phyloP scores from a whole-genome alignment of 139 green algal genomes.

The Closterium sp. region DNA sequence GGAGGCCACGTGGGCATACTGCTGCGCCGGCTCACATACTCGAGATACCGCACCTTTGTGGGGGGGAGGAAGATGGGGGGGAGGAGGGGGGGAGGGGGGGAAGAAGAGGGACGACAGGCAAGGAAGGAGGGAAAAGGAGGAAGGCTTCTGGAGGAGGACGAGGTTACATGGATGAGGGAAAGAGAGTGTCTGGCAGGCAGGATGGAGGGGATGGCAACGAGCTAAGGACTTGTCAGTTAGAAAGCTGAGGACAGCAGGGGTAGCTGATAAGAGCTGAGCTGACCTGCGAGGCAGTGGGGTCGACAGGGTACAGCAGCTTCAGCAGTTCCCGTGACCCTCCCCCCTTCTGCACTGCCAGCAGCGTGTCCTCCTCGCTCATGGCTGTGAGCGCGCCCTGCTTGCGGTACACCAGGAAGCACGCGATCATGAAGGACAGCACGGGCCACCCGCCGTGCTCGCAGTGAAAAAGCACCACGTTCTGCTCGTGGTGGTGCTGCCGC shows the following conservation, averaged over 20 bases:
- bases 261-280: conserved; percentile 3
- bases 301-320: conserved; percentile 33
- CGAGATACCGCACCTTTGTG: conserved; percentile 26
- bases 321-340: conserved; percentile 21
- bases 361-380: conserved; percentile 17
- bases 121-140: no score
- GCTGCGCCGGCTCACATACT: conserved; percentile 26
- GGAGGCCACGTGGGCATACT: conserved; percentile 31
- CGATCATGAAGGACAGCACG: conserved; percentile 49
- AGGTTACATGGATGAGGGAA: no score
- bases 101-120: no score
- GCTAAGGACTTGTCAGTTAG: no score
- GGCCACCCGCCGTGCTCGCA: conserved; percentile 45
- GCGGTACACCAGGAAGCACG: conserved; percentile 24
- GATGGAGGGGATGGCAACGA: neutral
- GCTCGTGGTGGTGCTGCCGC: neutral
- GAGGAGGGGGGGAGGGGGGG: no score
- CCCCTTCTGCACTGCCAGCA: conserved; percentile 35
- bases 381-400: conserved; percentile 12
- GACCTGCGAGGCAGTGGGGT: conserved; percentile 1
- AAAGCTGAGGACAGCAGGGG: neutral
- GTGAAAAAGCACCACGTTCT: conserved; percentile 44
- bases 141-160: no score
- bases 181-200: no score
- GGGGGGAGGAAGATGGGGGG: no score